These are phyloP conservation scores for Gossypium trilobum DNA, from an alignment of 441 rosid genomes.

Conservation along the genomic window DNA sequence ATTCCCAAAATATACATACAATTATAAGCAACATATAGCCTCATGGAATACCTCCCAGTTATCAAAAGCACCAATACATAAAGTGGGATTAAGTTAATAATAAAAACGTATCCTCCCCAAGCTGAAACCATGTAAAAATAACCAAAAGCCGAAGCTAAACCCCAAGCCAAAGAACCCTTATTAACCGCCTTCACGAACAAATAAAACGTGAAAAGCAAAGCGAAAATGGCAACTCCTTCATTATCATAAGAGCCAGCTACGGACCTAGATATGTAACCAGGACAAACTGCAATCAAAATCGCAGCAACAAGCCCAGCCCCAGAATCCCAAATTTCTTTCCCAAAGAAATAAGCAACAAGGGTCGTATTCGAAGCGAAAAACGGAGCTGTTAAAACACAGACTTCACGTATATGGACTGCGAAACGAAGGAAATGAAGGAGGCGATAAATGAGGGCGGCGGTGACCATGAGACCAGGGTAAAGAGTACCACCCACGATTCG, in stretches of 20 bases:
- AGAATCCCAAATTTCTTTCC: conserved; percentile 88
- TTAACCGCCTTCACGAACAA: conserved; percentile 85
- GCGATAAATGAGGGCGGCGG: conserved; percentile 79
- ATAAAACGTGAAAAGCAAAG: conserved; percentile 39
- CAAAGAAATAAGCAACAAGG: conserved; percentile 80
- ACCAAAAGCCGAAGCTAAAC: conserved; percentile 78
- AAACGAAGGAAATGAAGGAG: conserved; percentile 52
- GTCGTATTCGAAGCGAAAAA: conserved; percentile 92
- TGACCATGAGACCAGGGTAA: conserved; percentile 92
- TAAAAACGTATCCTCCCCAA: conserved; percentile 95
- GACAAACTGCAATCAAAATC: conserved; percentile 73
- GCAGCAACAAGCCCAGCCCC: conserved; percentile 94
- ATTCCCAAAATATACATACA: conserved; percentile 82
- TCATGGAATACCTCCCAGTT: conserved; percentile 84
- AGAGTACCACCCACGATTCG: conserved; percentile 91
- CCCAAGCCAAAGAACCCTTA: conserved; percentile 82
- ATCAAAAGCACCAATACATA: conserved; percentile 81
- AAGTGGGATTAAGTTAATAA: conserved; percentile 81
- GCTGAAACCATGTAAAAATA: conserved; percentile 97
- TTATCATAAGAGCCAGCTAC: conserved; percentile 91
- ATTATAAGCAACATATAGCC: conserved; percentile 79
- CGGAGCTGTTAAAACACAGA: conserved; percentile 86
- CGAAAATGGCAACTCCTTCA: conserved; percentile 53
- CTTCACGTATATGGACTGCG: conserved; percentile 86
- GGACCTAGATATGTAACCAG: conserved; percentile 85